Base-by-base conservation (phyloP, 805 yeast species). In the Yarrowia yakushimensis region DNA sequence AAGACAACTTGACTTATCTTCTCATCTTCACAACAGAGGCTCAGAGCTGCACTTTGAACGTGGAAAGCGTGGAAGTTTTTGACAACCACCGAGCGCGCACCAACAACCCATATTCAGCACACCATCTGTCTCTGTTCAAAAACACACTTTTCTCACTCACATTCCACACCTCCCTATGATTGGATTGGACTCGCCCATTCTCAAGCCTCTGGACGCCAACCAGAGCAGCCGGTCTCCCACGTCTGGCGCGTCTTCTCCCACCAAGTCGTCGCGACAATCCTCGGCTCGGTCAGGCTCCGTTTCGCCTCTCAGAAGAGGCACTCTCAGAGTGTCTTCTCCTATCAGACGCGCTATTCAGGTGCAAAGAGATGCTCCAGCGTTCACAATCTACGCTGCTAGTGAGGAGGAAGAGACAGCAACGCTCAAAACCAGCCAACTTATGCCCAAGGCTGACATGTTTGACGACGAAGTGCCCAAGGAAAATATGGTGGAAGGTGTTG, bases 381-480 rank as follows among this genome's bases (percentile, higher is more conserved):
- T 55, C 39, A 41, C 61, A 28, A 55, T 55, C 11, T 55, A 55
- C 48, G 22, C 46, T 12, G 61, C 61, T 12, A 39, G 48, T 20
- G 61, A 55, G 39, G 48, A 55, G 37, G 61, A 55, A 11, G 61
- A 55, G 48, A 27, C 25, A 12, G 17, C 28, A 15, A 55, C 61
- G 18, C 34, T 39, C 17, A 12, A 23, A 28, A 27, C 28, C 10
- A 20, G 33, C 7, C 48, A 39, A 20, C 36, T 3, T 20, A 27
- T 37, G 48, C 61, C 61, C 30, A 37, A 55, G 30, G 22, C 42
- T 3, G 61, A 55, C 36, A 55, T 55, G 61, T 55, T 39, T 41
- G 48, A 55, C 28, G 61, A 55, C 22, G 61, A 55, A 17, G 30
- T 39, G 34, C 61, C 61, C 48, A 55, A 55, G 39, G 61, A 55